Percentiles rank a stretch among this genome's conserved stretches.
Evolutionary conservation across 768 basidiomycete genomes (phyloP).

Genomic region (Cubamyces lactineus): DNA sequence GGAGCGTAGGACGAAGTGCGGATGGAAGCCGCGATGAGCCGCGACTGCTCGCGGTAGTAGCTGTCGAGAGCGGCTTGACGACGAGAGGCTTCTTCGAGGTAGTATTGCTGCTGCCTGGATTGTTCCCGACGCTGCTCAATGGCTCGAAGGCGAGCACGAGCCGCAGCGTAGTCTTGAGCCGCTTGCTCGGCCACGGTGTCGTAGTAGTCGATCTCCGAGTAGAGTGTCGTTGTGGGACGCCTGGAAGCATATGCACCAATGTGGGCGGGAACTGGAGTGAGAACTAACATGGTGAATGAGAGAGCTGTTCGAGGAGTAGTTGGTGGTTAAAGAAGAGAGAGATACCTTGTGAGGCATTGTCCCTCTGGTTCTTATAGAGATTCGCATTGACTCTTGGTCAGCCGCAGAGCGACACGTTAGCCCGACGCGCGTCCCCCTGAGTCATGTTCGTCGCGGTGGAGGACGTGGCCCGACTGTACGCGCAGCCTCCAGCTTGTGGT

Average conservation of each 20-base stretch:
- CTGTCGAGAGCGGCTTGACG: constrained; percentile 19
- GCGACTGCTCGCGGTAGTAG: constrained; percentile 18
- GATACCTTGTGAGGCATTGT: background rate
- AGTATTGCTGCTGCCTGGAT: background rate
- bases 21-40: constrained; percentile 1
- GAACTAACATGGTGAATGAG: constrained; percentile 21
- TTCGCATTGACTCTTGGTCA: constrained; percentile 17
- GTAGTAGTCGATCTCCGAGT: constrained; percentile 14
- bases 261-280: constrained; percentile 17
- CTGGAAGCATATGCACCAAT: background rate
- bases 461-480: constrained; percentile 6
- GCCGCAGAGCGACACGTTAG: constrained; percentile 17
- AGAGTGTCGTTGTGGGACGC: background rate
- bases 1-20: background rate
- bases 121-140: constrained; percentile 20
- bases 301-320: background rate
- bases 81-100: constrained; percentile 9
- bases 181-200: constrained; percentile 21
- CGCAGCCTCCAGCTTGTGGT: constrained; percentile 11
- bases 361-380: constrained; percentile 14
- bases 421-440: constrained; percentile 24
- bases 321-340: constrained; percentile 1
- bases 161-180: constrained; percentile 26
- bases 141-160: constrained; percentile 27
- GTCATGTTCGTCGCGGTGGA: constrained; percentile 5